Evolutionary conservation across 2,329 filamentous ascomycete genomes (phyloP).

Genomic region (Geosmithia putterillii): DNA sequence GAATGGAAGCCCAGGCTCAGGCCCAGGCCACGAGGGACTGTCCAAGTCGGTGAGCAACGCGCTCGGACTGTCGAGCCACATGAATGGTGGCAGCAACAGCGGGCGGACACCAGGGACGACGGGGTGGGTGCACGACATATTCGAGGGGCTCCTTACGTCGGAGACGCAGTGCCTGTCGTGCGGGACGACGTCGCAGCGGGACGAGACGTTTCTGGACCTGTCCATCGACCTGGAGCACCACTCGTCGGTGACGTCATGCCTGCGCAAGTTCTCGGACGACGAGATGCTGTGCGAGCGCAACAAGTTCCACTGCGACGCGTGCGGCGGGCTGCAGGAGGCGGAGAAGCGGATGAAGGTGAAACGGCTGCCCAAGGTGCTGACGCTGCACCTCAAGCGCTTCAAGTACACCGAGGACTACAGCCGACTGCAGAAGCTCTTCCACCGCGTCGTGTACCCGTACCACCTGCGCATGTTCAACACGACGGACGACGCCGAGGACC

Average conservation of each 20-base stretch:
- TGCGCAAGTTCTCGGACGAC: slow-evolving; percentile 92
- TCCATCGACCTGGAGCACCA: slow-evolving; percentile 94
- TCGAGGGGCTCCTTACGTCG: slow-evolving; percentile 87
- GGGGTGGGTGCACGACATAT: slow-evolving; percentile 93
- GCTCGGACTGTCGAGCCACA: slow-evolving; percentile 8
- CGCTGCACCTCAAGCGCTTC: slow-evolving; percentile 90
- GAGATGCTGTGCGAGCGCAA: slow-evolving; percentile 98
- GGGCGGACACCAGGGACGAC: slow-evolving; percentile 42
- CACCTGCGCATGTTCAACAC: slow-evolving; percentile 96
- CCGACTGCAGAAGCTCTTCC: slow-evolving; percentile 88
- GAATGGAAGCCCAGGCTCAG: no score
- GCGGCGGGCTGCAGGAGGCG: slow-evolving; percentile 89
- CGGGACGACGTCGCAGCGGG: slow-evolving; percentile 86
- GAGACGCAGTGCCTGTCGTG: slow-evolving; percentile 95
- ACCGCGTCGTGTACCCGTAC: slow-evolving; percentile 93
- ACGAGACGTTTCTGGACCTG: slow-evolving; percentile 90
- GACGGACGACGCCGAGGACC: slow-evolving; percentile 87
- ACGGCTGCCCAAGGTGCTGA: slow-evolving; percentile 78
- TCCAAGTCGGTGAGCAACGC: slow-evolving; percentile 13
- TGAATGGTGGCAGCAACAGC: neutral
- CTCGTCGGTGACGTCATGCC: slow-evolving; percentile 88
- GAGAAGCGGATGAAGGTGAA: slow-evolving; percentile 99
- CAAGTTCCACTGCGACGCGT: slow-evolving; percentile 98
- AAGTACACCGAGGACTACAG: slow-evolving; percentile 97
- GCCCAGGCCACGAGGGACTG: slow-evolving; percentile 1